phyloP scores from a whole-genome alignment of 78 protist species.

The Dictyostelium firmibasis region DNA sequence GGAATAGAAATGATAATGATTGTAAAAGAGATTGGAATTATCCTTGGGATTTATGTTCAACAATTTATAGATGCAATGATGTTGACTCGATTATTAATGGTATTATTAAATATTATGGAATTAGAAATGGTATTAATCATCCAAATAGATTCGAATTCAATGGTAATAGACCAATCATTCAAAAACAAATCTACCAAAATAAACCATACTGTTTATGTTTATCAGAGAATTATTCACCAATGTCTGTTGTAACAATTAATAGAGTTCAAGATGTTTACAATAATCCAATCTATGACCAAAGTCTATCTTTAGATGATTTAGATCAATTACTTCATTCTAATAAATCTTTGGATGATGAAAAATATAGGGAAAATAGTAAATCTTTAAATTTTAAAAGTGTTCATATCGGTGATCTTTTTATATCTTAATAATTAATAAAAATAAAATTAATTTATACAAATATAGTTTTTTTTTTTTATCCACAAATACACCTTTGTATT shows the following conservation, averaged over 20 bases:
- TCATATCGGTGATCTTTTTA: slow-evolving; percentile 48
- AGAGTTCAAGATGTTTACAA: slow-evolving; percentile 68
- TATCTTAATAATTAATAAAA: neutral
- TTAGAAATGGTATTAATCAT: slow-evolving; percentile 65
- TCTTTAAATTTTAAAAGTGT: slow-evolving; percentile 38
- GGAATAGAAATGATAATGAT: slow-evolving; percentile 27
- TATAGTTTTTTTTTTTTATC: neutral
- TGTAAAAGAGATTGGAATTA: slow-evolving; percentile 76
- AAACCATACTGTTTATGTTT: slow-evolving; percentile 5
- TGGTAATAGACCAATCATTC: slow-evolving; percentile 56
- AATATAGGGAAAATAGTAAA: neutral
- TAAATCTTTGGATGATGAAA: neutral
- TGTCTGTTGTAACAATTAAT: slow-evolving; percentile 76
- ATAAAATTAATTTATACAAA: neutral
- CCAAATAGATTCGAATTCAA: slow-evolving; percentile 64
- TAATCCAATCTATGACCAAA: slow-evolving; percentile 18
- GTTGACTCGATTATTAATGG: neutral
- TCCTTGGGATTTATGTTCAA: slow-evolving; percentile 74
- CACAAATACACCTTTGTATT: too few relatives aligned
- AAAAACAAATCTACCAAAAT: slow-evolving; percentile 2
- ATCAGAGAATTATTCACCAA: neutral
- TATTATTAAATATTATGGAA: slow-evolving; percentile 44
- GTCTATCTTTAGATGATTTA: slow-evolving; percentile 15
- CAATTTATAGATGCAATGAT: neutral
- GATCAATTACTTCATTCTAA: neutral